Evolutionary conservation across 2,329 filamentous ascomycete genomes (phyloP), one percentile per base, ranked within the genome.

Genomic region (Sarocladiaceae sp.): DNA sequence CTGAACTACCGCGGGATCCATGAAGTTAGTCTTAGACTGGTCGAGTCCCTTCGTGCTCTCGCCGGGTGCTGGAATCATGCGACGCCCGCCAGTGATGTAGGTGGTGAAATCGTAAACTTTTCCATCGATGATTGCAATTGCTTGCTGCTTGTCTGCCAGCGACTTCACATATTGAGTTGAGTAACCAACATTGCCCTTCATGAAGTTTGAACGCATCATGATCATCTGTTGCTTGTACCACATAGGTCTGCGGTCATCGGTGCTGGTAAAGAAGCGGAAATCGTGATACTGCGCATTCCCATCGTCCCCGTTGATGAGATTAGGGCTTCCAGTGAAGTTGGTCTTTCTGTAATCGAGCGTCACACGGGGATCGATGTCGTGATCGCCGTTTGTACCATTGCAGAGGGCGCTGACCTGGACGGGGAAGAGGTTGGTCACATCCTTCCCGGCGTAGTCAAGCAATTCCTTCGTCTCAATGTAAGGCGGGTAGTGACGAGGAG

Each of bases 151-250:
- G 3, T 64, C 64, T 7, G 81, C 84, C 15, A 96, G 76, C 0
- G 79, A 90, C 58, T 79, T 77, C 51, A 99, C 78, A 62, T 94
- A 95, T 56, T 88, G 63, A 1, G 86, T 71, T 10, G 88, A 90
- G 68, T 91, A 99, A 23, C 91, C 94, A 49, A 99, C 76, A 57
- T 84, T 86, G 47, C 94, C 94, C 68, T 95, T 95, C 70, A 88
- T 87, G 76, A 87, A 97, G 59, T 84, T 86, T 28, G 82, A 71
- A 60, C 86, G 87, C 51, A 99, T 73, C 66, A 84, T 83, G 28
- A 84, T 77, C 80, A 97, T 90, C 66, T 92, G 85, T 71, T 99
- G 90, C 53, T 79, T 86, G 72, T 93, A 97, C 94, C 94, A 99
- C 64, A 96, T 90, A 2, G 86, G 84, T 11, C 92, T 86, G 49